Conservation (phyloP, 1,284 basidiomycete species). For the Leccinum fallax region DNA sequence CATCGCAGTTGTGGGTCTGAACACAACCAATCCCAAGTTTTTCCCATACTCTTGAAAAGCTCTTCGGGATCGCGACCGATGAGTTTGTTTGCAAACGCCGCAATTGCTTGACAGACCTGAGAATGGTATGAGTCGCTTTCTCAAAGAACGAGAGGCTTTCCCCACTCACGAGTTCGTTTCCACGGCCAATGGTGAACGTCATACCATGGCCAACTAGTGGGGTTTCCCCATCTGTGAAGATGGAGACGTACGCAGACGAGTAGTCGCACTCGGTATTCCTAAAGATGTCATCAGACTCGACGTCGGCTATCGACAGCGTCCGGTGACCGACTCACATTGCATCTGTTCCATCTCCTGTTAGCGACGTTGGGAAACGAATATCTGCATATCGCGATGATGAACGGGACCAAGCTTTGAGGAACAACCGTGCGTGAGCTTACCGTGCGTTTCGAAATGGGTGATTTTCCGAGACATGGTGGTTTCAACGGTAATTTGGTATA, state of each 20-base stretch:
- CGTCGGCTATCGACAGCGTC: background rate
- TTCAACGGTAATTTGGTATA: background rate
- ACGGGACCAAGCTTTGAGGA: background rate
- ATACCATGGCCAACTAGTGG: conserved; percentile 86
- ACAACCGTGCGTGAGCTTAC: conserved; percentile 13
- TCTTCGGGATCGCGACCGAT: conserved; percentile 84
- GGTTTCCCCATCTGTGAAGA: conserved; percentile 64
- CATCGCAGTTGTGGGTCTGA: conserved; percentile 89
- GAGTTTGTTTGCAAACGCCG: conserved; percentile 76
- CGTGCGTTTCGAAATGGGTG: conserved; percentile 41
- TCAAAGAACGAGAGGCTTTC: background rate
- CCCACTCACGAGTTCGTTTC: conserved; percentile 82
- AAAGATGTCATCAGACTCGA: background rate
- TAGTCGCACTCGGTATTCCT: conserved; percentile 97
- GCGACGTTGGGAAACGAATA: conserved; percentile 51
- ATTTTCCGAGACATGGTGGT: conserved; percentile 36
- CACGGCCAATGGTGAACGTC: conserved; percentile 97
- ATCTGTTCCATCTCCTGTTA: conserved; percentile 65
- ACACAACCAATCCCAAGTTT: conserved; percentile 77
- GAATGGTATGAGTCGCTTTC: conserved; percentile 4
- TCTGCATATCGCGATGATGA: conserved; percentile 19
- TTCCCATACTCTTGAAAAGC: conserved; percentile 89
- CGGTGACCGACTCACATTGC: conserved; percentile 47
- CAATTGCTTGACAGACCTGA: conserved; percentile 80
- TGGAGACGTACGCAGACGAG: conserved; percentile 86